These are phyloP conservation scores for Zygoascus tannicola DNA, from an alignment of 805 yeast genomes.

Conservation along the genomic window DNA sequence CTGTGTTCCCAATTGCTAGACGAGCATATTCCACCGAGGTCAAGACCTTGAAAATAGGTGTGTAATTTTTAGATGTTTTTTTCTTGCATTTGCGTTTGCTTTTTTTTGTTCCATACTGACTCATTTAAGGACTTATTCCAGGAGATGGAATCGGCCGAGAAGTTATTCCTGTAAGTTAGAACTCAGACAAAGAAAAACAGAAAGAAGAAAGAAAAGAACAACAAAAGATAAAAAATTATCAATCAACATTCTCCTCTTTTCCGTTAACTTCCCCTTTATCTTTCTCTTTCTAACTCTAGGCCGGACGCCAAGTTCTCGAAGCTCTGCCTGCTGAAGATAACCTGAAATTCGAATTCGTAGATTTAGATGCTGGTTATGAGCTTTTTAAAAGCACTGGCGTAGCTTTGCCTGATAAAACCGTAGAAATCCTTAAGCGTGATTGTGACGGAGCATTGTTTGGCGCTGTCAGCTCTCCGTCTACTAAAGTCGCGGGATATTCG, in stretches of 20 bases:
- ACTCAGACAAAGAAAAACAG: too few relatives aligned
- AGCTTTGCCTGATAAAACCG: conserved; percentile 91
- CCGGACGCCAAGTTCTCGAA: conserved; percentile 82
- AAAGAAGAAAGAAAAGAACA: too few relatives aligned
- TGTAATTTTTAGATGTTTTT: not conserved
- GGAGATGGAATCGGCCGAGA: conserved; percentile 99
- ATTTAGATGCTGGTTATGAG: conserved; percentile 91
- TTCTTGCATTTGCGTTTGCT: not conserved
- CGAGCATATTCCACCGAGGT: conserved; percentile 13
- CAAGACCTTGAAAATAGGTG: conserved; percentile 18
- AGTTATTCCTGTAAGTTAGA: conserved; percentile 68
- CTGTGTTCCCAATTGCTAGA: not conserved
- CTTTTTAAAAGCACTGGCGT: conserved; percentile 89
- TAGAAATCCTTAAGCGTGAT: conserved; percentile 58
- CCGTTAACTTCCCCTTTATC: not conserved
- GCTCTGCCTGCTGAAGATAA: conserved; percentile 65
- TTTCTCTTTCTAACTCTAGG: conserved; percentile 12
- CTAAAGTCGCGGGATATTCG: conserved; percentile 91
- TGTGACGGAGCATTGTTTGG: conserved; percentile 98
- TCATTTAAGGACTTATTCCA: conserved; percentile 66
- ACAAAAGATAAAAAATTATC: too few relatives aligned
- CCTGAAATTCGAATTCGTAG: conserved; percentile 73
- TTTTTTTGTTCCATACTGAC: conserved; percentile 5
- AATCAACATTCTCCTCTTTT: not conserved
- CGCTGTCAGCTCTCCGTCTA: conserved; percentile 89